Percentiles rank a stretch among this genome's conserved stretches.
These are phyloP conservation scores for Malbranchea zuffiana DNA, from an alignment of 2,329 filamentous ascomycete species.

Conservation along the genomic window DNA sequence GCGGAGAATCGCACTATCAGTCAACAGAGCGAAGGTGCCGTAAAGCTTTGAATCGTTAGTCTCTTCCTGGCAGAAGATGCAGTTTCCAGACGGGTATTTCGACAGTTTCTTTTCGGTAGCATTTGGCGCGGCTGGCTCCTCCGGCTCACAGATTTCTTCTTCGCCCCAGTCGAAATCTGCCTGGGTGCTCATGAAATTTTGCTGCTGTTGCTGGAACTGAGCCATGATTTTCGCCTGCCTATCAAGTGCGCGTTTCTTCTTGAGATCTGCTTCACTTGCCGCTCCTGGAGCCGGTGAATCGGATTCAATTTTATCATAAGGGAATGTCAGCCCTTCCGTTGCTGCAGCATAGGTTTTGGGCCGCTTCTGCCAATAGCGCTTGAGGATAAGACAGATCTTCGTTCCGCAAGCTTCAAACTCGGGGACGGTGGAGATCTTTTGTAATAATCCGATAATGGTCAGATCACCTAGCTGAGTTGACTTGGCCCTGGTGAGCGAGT, in stretches of 20 bases:
- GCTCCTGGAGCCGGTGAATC: conserved; percentile 63
- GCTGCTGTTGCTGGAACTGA: conserved; percentile 94
- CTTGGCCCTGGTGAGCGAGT: conserved; percentile 55
- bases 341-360: conserved; percentile 61
- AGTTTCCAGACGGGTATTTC: conserved; percentile 87
- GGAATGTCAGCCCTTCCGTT: conserved; percentile 48
- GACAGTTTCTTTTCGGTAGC: conserved; percentile 61
- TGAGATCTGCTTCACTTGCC: conserved; percentile 54
- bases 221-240: conserved; percentile 93
- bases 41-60: conserved; percentile 81
- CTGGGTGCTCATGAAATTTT: conserved; percentile 84
- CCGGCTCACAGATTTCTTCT: conserved; percentile 58
- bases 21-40: conserved; percentile 84
- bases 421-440: conserved; percentile 50
- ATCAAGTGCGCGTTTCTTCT: conserved; percentile 82
- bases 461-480: conserved; percentile 31
- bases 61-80: conserved; percentile 93
- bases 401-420: conserved; percentile 73
- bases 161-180: conserved; percentile 82
- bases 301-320: conserved; percentile 69
- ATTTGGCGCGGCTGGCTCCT: conserved; percentile 38
- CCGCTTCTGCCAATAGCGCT: conserved; percentile 71
- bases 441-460: conserved; percentile 44
- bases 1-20: conserved; percentile 72
- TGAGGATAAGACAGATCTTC: conserved; percentile 73